Base-by-base conservation (phyloP, 805 yeast species). In the Kluyveromyces wickerhamii region DNA sequence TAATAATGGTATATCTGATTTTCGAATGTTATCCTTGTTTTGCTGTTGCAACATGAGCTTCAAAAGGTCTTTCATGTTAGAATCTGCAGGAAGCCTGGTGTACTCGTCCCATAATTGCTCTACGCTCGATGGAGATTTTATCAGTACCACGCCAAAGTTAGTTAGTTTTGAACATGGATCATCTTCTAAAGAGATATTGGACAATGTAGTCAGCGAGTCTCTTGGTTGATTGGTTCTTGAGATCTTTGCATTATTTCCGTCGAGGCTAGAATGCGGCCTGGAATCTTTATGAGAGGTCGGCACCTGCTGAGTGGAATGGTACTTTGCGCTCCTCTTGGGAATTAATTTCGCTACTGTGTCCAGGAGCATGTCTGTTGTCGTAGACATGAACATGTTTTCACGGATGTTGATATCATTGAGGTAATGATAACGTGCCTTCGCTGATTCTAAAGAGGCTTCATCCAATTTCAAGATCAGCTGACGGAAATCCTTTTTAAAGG, bases 51-150 rank as follows among this genome's bases (percentile, higher is more conserved):
- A 26, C 5, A 46, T 29, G 20, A 49, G 45, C 5, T 44, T 40
- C n/a, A 46, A 30, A 23, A 48, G 29, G 35, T 46, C 52, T 20
- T 48, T 45, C 10, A 46, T 41, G n/a, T 44, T 37, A 49, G 54
- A 48, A 7, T 54, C 52, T 10, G 43, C 41, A 2, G 59, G 59
- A 11, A 43, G 40, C 23, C 48, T 51, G 11, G 48, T 45, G 34
- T 54, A 54, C 26, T 52, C 59, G 27, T 51, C 50, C 59, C 57
- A 52, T 17, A 54, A 35, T 27, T 54, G 56, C 3, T 41, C 29
- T 8, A 52, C 47, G 3, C 52, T 45, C 13, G 48, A 43, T 6
- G 57, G 59, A 21, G 57, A 53, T 32, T 51, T 52, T 11, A 52
- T 41, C 15, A 53, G 39, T 4, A 52, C 40, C 1, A 53, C 59